These are phyloP conservation scores for Blumeria hordei DNA, from an alignment of 2,329 filamentous ascomycete genomes.

Conservation along the genomic window DNA sequence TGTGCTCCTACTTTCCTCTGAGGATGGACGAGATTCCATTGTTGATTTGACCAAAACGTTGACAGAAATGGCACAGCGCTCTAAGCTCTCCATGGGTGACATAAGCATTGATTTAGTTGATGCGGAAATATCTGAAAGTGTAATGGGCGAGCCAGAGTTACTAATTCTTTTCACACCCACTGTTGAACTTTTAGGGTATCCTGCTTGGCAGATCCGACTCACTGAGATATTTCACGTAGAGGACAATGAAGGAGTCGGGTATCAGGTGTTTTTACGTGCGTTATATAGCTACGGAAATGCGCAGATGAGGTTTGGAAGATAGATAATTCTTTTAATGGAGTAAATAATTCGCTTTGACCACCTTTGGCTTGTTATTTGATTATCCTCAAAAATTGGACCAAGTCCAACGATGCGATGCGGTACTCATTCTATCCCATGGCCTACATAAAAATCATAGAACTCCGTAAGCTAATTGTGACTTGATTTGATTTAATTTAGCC, in stretches of 20 bases:
- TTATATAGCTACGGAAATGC: constrained; percentile 67
- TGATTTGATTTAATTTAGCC: too few species aligned
- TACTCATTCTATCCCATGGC: too few species aligned
- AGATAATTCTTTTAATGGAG: constrained; percentile 2
- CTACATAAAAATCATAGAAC: too few species aligned
- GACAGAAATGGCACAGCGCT: constrained; percentile 79
- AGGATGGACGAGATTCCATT: constrained; percentile 79
- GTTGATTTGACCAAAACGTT: constrained; percentile 90
- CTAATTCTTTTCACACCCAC: constrained; percentile 68
- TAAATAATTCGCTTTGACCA: too few species aligned
- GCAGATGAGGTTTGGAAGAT: constrained; percentile 47
- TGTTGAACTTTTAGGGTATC: constrained; percentile 72
- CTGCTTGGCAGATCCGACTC: constrained; percentile 84
- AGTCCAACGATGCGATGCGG: too few species aligned
- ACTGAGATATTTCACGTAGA: constrained; percentile 74
- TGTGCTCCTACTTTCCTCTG: constrained; percentile 61
- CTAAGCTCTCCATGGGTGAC: constrained; percentile 58
- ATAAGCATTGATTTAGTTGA: constrained; percentile 74
- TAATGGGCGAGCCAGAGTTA: constrained; percentile 77
- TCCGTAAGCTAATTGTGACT: too few species aligned
- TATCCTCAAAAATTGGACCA: too few species aligned
- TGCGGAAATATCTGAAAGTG: constrained; percentile 53
- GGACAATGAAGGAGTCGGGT: constrained; percentile 66
- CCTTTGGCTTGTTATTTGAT: too few species aligned
- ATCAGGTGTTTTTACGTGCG: constrained; percentile 75